Conservation (phyloP, 2,329 filamentous ascomycete genomes). For the Clonostachys rhizophaga region DNA sequence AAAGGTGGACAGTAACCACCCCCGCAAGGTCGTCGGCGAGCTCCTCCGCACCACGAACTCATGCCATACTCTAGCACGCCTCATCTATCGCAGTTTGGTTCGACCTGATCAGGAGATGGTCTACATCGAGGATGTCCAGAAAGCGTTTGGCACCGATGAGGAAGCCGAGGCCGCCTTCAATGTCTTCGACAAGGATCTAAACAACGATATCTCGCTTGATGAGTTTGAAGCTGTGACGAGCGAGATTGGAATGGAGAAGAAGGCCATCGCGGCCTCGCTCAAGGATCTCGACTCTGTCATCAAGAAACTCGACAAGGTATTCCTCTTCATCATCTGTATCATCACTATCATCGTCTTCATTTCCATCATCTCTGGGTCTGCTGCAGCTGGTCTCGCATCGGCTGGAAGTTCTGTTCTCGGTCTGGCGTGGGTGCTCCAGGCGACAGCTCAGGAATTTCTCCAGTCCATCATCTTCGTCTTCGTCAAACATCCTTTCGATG, state of each 20-base stretch:
- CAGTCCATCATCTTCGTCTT: constrained; percentile 95
- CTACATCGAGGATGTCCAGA: constrained; percentile 69
- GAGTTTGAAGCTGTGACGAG: constrained; percentile 91
- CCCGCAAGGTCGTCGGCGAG: constrained; percentile 77
- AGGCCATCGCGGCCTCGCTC: constrained; percentile 88
- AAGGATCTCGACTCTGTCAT: constrained; percentile 96
- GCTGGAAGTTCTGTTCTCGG: constrained; percentile 85
- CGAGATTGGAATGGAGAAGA: constrained; percentile 90
- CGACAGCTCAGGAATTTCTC: constrained; percentile 89
- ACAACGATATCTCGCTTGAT: constrained; percentile 93
- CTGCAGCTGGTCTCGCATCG: constrained; percentile 86
- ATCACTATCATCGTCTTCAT: constrained; percentile 83
- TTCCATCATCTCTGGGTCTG: constrained; percentile 82
- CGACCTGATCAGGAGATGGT: constrained; percentile 73
- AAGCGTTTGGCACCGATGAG: constrained; percentile 75
- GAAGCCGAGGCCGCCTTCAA: constrained; percentile 85
- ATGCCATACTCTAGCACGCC: constrained; percentile 79
- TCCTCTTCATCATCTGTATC: constrained; percentile 79
- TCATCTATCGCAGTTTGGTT: constrained; percentile 82
- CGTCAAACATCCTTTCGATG: constrained; percentile 95
- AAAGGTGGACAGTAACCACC: constrained; percentile 66
- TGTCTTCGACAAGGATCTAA: constrained; percentile 96
- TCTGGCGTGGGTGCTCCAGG: constrained; percentile 87
- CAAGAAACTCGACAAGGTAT: constrained; percentile 81
- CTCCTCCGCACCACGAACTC: constrained; percentile 68